Evolutionary conservation across 2,329 filamentous ascomycete genomes (phyloP).

Genomic region (Arachnomyces sp.): DNA sequence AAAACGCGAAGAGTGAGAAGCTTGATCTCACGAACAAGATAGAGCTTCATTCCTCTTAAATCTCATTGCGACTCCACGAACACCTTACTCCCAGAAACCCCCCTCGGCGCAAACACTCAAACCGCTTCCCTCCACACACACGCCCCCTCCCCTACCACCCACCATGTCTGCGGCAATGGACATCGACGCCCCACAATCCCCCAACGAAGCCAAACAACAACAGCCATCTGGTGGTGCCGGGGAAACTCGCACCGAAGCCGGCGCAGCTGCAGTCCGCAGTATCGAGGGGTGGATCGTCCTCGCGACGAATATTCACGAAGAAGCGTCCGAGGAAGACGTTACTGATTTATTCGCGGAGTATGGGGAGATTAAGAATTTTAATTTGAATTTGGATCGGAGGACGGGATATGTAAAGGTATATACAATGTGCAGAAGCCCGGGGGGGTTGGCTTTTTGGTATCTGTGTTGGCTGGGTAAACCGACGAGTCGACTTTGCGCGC

Average conservation of each 20-base stretch:
- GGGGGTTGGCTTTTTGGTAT: too few species aligned
- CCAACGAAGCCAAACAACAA: slow-evolving; percentile 25
- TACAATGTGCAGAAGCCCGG: too few species aligned
- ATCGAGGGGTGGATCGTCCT: slow-evolving; percentile 63
- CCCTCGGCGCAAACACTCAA: too few species aligned
- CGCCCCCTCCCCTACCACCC: slow-evolving; percentile 14
- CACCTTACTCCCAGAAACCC: too few species aligned
- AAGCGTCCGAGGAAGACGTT: slow-evolving; percentile 59
- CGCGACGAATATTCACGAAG: slow-evolving; percentile 61
- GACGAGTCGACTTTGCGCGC: neutral
- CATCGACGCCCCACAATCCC: slow-evolving; percentile 31
- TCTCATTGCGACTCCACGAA: too few species aligned
- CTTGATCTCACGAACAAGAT: too few species aligned
- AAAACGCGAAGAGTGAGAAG: too few species aligned
- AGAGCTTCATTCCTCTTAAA: too few species aligned
- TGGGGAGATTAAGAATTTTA: slow-evolving; percentile 60
- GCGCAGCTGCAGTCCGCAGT: slow-evolving; percentile 52
- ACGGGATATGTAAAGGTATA: slow-evolving; percentile 63
- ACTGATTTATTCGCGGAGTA: slow-evolving; percentile 59
- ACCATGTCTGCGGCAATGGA: slow-evolving; percentile 40
- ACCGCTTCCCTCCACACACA: too few species aligned
- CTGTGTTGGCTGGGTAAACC: too few species aligned
- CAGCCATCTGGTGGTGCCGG: slow-evolving; percentile 18
- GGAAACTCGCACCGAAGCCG: slow-evolving; percentile 37
- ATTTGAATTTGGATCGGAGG: slow-evolving; percentile 56